These are phyloP conservation scores for Phlyctochytrium bullatum DNA, from an alignment of 192 early-diverging fungal genomes.

Conservation along the genomic window DNA sequence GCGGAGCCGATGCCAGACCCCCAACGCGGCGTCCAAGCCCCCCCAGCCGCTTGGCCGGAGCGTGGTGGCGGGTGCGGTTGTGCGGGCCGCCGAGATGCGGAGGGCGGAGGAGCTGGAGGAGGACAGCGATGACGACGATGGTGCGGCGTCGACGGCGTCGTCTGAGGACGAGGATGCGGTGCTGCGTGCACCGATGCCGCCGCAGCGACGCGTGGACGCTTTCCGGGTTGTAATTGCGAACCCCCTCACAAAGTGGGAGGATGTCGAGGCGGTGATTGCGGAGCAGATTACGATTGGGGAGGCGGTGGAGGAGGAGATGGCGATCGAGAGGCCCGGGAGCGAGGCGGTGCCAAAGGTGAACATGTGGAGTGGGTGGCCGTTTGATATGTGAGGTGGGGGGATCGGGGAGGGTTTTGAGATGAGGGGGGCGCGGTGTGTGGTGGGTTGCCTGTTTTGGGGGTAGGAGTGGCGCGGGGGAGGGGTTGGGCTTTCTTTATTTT, in stretches of 20 bases:
- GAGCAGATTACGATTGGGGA: slow-evolving; percentile 39
- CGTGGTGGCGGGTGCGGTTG: not conserved
- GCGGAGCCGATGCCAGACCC: no score
- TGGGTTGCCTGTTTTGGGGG: not conserved
- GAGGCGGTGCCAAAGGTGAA: slow-evolving; percentile 15
- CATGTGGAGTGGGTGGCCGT: slow-evolving; percentile 51
- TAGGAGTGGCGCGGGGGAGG: no score
- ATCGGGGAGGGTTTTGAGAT: not conserved
- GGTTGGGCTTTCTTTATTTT: no score
- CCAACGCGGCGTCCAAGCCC: no score
- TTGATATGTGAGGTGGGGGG: slow-evolving; percentile 36
- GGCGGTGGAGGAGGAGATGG: slow-evolving; percentile 40
- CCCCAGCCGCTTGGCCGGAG: not conserved
- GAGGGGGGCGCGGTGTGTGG: not conserved
- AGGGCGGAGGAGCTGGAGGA: not conserved
- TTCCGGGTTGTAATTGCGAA: slow-evolving; percentile 58
- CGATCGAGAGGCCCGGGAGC: slow-evolving; percentile 12
- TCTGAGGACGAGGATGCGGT: not conserved
- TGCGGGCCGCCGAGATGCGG: no score
- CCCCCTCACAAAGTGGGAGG: slow-evolving; percentile 51
- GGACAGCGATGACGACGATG: not conserved
- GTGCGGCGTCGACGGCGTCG: not conserved
- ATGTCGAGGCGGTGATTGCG: slow-evolving; percentile 43
- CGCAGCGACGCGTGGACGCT: slow-evolving; percentile 35
- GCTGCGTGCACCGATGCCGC: slow-evolving; percentile 10